phyloP scores from a whole-genome alignment of 805 yeast genomes.

The Candida xyloterini region DNA sequence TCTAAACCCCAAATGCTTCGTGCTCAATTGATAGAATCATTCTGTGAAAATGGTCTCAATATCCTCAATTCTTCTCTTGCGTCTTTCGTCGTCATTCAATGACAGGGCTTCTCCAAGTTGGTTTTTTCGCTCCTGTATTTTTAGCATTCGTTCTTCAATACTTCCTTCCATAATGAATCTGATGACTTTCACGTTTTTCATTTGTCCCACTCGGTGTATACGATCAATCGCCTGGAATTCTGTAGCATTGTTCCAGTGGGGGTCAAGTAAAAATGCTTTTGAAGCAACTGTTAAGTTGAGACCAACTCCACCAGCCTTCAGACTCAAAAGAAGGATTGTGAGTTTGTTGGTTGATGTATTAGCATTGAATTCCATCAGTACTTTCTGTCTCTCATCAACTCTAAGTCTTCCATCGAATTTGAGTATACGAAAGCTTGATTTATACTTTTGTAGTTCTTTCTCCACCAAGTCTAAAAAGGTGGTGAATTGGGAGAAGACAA shows the following conservation, averaged over 20 bases:
- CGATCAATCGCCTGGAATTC: slow-evolving; percentile 92
- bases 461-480: slow-evolving; percentile 75
- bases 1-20: slow-evolving; percentile 22
- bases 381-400: slow-evolving; percentile 59
- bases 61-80: slow-evolving; percentile 68
- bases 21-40: slow-evolving; percentile 25
- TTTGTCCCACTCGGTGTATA: slow-evolving; percentile 88
- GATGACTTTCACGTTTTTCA: slow-evolving; percentile 63
- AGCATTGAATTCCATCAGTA: slow-evolving; percentile 52
- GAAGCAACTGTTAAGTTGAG: slow-evolving; percentile 82
- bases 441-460: slow-evolving; percentile 46
- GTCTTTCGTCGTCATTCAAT: slow-evolving; percentile 70
- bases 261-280: slow-evolving; percentile 87
- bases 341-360: slow-evolving; percentile 22
- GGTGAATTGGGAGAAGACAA: slow-evolving; percentile 90
- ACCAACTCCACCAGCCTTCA: slow-evolving; percentile 95
- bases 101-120: slow-evolving; percentile 79
- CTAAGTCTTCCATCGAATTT: slow-evolving; percentile 83
- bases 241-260: slow-evolving; percentile 95
- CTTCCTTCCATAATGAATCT: slow-evolving; percentile 80
- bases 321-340: slow-evolving; percentile 59
- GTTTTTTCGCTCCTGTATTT: slow-evolving; percentile 80
- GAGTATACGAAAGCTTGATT: slow-evolving; percentile 49
- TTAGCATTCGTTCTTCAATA: slow-evolving; percentile 84
- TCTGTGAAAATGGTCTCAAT: slow-evolving; percentile 63